Conservation (phyloP, 108 stramenopile species). For the Pseudonitzschia delicatissima region DNA sequence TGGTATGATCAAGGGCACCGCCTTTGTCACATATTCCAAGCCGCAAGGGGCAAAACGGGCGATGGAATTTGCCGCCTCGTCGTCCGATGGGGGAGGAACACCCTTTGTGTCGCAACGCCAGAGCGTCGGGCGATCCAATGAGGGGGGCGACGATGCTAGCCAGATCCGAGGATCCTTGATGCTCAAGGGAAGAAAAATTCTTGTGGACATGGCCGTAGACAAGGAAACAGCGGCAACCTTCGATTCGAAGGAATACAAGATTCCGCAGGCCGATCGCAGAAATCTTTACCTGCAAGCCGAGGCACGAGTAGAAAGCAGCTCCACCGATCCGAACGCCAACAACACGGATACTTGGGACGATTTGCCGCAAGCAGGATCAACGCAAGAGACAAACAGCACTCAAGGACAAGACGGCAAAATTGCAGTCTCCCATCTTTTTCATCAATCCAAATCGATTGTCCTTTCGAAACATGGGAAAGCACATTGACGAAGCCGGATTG, state of each 20-base stretch:
- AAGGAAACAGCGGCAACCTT: conserved; percentile 73
- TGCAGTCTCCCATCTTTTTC: conserved; percentile 95
- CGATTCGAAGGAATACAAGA: conserved; percentile 46
- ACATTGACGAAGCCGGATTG: conserved; percentile 83
- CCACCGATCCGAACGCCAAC: conserved; percentile 35
- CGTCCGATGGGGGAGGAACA: background rate
- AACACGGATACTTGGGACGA: conserved; percentile 64
- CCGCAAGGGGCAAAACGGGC: conserved; percentile 30
- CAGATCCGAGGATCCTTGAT: conserved; percentile 21
- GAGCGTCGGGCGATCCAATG: conserved; percentile 11
- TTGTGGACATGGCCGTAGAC: conserved; percentile 80
- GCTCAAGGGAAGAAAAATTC: conserved; percentile 59
- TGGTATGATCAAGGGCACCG: conserved; percentile 78
- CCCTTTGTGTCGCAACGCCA: conserved; percentile 20
- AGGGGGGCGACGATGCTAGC: conserved; percentile 20
- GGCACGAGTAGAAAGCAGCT: conserved; percentile 68
- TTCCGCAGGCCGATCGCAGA: conserved; percentile 47
- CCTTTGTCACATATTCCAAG: conserved; percentile 80
- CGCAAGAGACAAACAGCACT: conserved; percentile 87
- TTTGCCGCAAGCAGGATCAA: conserved; percentile 81
- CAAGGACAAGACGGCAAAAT: conserved; percentile 90
- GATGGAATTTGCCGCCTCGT: conserved; percentile 8
- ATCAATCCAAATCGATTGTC: conserved; percentile 90
- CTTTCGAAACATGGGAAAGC: conserved; percentile 89
- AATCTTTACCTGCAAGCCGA: conserved; percentile 94